These are phyloP conservation scores for Aciculosporium take DNA, from an alignment of 2,329 filamentous ascomycete species.

Conservation along the genomic window DNA sequence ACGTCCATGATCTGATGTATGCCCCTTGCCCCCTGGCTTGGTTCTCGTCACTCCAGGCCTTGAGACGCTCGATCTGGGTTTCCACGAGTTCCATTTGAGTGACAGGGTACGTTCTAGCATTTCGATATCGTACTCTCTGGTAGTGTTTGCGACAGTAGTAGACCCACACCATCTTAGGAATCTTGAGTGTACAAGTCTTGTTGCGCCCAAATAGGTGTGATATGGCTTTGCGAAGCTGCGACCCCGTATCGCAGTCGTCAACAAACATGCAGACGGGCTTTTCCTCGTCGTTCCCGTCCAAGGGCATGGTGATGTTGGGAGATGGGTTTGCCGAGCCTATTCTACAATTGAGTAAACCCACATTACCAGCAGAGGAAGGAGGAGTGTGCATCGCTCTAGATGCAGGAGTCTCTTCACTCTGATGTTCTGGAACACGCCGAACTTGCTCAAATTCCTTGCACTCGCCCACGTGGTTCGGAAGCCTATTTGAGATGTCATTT, in stretches of 20 bases:
- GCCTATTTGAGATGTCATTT: neutral
- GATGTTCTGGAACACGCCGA: neutral
- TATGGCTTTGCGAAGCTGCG: constrained; percentile 57
- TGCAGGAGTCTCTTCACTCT: neutral
- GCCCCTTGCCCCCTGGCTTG: constrained; percentile 16
- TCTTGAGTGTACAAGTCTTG: constrained; percentile 58
- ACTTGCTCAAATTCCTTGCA: neutral
- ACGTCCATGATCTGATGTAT: constrained; percentile 35
- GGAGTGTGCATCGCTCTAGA: neutral
- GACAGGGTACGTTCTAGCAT: constrained; percentile 43
- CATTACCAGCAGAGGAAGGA: neutral
- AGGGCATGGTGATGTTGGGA: neutral
- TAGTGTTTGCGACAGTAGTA: constrained; percentile 73
- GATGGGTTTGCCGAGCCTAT: neutral
- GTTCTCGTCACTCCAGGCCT: constrained; percentile 46
- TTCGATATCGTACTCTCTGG: constrained; percentile 60
- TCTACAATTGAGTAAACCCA: neutral
- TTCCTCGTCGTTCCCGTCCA: constrained; percentile 10
- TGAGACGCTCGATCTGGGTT: constrained; percentile 46
- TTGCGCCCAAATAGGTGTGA: constrained; percentile 75
- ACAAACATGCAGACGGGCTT: constrained; percentile 38
- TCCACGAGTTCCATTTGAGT: constrained; percentile 50
- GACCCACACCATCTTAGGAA: constrained; percentile 58
- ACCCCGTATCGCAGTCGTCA: constrained; percentile 42
- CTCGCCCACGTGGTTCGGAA: neutral